These are phyloP conservation scores for Aspergillus ellipticus DNA, from an alignment of 495 filamentous ascomycete genomes.

Conservation along the genomic window DNA sequence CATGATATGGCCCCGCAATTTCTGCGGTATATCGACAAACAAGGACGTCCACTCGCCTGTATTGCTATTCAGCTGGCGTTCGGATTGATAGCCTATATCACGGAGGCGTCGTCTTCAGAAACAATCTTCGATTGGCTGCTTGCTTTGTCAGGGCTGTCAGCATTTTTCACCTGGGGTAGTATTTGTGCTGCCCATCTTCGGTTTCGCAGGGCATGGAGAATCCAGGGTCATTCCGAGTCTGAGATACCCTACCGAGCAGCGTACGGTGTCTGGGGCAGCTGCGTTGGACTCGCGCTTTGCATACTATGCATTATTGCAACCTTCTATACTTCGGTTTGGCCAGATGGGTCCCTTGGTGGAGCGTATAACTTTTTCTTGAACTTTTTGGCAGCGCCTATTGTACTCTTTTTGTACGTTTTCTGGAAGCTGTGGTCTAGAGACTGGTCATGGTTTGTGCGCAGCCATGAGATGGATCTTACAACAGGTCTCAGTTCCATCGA, in stretches of 20 bases:
- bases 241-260: slow-evolving; percentile 68
- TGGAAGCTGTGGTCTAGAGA: too few species aligned
- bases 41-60: slow-evolving; percentile 48
- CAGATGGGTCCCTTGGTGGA: too few species aligned
- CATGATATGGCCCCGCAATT: slow-evolving; percentile 56
- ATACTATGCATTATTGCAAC: too few species aligned
- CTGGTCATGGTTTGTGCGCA: too few species aligned
- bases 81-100: slow-evolving; percentile 49
- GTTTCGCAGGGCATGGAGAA: slow-evolving; percentile 58
- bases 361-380: too few species aligned
- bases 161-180: slow-evolving; percentile 69
- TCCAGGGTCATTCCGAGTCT: slow-evolving; percentile 56
- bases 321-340: too few species aligned
- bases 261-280: slow-evolving; percentile 66
- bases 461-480: too few species aligned
- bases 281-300: slow-evolving; percentile 54
- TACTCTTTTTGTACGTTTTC: too few species aligned
- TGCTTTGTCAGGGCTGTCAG: slow-evolving; percentile 59
- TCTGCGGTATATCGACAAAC: slow-evolving; percentile 44
- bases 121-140: slow-evolving; percentile 61
- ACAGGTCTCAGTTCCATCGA: too few species aligned
- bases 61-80: slow-evolving; percentile 44
- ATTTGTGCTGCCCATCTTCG: slow-evolving; percentile 72
- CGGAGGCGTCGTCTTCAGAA: slow-evolving; percentile 33
- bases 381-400: too few species aligned